A percentile compares a stretch with the other conserved stretches of the same genome.
Conservation (phyloP, 208 protist genomes). For the Crithidia acanthocephali region DNA sequence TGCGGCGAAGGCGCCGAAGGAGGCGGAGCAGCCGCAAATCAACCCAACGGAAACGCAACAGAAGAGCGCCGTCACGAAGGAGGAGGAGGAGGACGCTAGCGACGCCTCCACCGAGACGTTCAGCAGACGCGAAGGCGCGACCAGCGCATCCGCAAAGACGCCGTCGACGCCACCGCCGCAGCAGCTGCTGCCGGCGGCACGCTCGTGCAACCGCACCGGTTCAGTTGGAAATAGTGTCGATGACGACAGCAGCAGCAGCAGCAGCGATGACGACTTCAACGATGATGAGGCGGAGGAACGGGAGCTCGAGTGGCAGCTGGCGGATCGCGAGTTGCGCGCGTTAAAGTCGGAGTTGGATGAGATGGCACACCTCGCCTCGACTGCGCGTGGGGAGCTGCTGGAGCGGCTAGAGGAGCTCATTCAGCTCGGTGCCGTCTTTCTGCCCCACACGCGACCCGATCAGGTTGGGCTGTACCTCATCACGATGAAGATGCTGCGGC, state of each 20-base stretch:
- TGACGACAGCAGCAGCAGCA: neutral
- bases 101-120: neutral
- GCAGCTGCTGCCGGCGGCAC: conserved; percentile 4
- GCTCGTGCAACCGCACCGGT: neutral
- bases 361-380: conserved; percentile 49
- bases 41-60: neutral
- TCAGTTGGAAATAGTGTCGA: no score
- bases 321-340: conserved; percentile 49
- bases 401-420: conserved; percentile 51
- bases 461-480: conserved; percentile 46
- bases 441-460: conserved; percentile 67
- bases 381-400: conserved; percentile 47
- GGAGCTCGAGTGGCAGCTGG: conserved; percentile 46
- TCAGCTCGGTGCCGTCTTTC: conserved; percentile 43
- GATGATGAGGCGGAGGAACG: conserved; percentile 12
- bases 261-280: neutral
- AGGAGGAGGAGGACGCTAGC: neutral
- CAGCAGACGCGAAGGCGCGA: neutral
- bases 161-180: neutral
- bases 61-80: neutral
- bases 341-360: conserved; percentile 65
- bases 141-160: neutral
- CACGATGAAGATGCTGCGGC: conserved; percentile 68
- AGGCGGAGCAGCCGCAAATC: no score
- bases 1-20: no score